Evolutionary conservation across 176 grass and related monocot genomes (phyloP).

Genomic region (bread wheat (Triticum aestivum)): IWGSC_CS_RefSeq_v2.1 NC_057801.1:594415696-594416195

Average conservation of each 20-base stretch:
- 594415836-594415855: constrained; percentile 60
- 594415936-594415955: neutral
- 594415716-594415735: neutral
- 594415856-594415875: constrained; percentile 83
- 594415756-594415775: constrained; percentile 25
- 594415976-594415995: neutral
- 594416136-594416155: constrained; percentile 84
- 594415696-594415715: neutral
- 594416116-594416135: constrained; percentile 88
- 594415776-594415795: constrained; percentile 49
- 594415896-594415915: constrained; percentile 2
- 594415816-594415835: constrained; percentile 65
- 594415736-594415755: neutral
- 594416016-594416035: neutral
- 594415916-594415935: neutral
- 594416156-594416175: constrained; percentile 84
- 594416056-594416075: neutral
- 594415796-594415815: constrained; percentile 70
- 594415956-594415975: neutral
- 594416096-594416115: constrained; percentile 73
- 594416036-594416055: neutral
- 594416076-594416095: constrained; percentile 2
- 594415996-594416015: neutral
- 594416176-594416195: constrained; percentile 43
- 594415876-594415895: constrained; percentile 90